A percentile compares a stretch with the other conserved stretches of the same genome.
Evolutionary conservation across 2,329 filamentous ascomycete genomes (phyloP).

Genomic region (Aspergillus tamarii): DNA sequence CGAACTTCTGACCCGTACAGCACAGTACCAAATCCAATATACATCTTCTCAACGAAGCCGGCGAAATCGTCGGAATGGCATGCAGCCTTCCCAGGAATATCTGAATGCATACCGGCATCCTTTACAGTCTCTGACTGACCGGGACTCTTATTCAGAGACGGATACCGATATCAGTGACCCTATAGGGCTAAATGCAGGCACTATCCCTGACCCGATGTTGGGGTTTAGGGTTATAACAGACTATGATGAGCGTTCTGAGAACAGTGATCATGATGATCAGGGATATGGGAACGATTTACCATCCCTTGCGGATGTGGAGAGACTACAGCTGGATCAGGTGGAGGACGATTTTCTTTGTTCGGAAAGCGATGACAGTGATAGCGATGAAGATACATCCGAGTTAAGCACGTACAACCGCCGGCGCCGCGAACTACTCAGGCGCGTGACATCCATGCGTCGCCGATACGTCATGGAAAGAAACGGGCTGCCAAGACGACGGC

Average conservation of each 20-base stretch:
- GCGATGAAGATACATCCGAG: conserved; percentile 31
- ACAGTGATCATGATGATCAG: conserved; percentile 40
- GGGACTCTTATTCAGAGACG: conserved; percentile 28
- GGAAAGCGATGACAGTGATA: conserved; percentile 37
- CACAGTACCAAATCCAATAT: conserved; percentile 75
- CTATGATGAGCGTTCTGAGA: conserved; percentile 41
- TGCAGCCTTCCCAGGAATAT: conserved; percentile 46
- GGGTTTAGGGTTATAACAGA: conserved; percentile 42
- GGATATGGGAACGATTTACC: conserved; percentile 29
- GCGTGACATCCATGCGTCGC: conserved; percentile 26
- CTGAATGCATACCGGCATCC: conserved; percentile 41
- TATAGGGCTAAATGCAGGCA: conserved; percentile 12
- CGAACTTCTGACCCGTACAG: conserved; percentile 72
- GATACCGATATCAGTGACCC: conserved; percentile 26
- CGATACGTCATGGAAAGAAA: conserved; percentile 22
- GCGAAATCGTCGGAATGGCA: conserved; percentile 32
- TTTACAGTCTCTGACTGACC: conserved; percentile 29
- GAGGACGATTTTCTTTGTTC: conserved; percentile 37
- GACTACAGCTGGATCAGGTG: conserved; percentile 25
- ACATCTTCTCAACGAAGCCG: conserved; percentile 35
- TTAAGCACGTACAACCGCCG: conserved; percentile 29
- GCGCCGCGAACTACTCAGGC: conserved; percentile 31
- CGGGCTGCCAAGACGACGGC: conserved; percentile 26
- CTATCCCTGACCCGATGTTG: conserved; percentile 24
- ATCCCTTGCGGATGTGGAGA: conserved; percentile 30